Evolutionary conservation across 805 yeast species (phyloP), one percentile per base, ranked within the genome.

Genomic region (Wickerhamomyces hampshirensis): DNA sequence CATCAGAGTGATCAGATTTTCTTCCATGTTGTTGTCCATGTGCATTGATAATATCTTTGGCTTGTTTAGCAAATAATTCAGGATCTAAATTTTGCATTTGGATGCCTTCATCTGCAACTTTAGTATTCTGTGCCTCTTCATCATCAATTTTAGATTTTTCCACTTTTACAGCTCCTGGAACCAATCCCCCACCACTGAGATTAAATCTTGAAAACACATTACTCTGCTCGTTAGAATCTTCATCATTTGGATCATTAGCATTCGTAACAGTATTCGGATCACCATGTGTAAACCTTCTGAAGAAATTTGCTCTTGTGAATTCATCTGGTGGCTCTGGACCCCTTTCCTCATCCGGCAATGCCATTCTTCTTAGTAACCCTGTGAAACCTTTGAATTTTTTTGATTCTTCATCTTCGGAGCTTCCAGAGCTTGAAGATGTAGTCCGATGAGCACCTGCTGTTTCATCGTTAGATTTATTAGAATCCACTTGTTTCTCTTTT

Each of bases 41-140:
- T 6, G 68, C 65, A 17, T 66, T 60, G 6, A 80, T 71, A 39
- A 80, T 62, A 21, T 69, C 69, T 35, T 66, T 65, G 1, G 85
- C 86, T 43, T 78, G 80, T 26, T 66, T 62, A 18, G 66, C 65
- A 23, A 72, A 56, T 23, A 62, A 58, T 4, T 60, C 68, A 26
- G 67, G 63, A 31, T 68, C 66, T 31, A 76, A 43, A 17, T 59
- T 62, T 13, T 59, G 60, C 64, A 73, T 49, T 39, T 73, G 77
- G 10, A 74, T 63, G n/a, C 62, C 60, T 30, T 63, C 63, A 7
- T 49, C 50, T 12, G 46, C 46, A 38, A 26, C 58, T 43, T 12
- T 52, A 35, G 43, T 51, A 53, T 48, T 65, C 48, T 47, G 45
- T 27, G 45, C 48, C 36, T 71, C 78, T 35, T 62, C 68, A 17